These are phyloP conservation scores for Fusarium protoensiforme DNA, from an alignment of 2,329 filamentous ascomycete species.

Conservation along the genomic window DNA sequence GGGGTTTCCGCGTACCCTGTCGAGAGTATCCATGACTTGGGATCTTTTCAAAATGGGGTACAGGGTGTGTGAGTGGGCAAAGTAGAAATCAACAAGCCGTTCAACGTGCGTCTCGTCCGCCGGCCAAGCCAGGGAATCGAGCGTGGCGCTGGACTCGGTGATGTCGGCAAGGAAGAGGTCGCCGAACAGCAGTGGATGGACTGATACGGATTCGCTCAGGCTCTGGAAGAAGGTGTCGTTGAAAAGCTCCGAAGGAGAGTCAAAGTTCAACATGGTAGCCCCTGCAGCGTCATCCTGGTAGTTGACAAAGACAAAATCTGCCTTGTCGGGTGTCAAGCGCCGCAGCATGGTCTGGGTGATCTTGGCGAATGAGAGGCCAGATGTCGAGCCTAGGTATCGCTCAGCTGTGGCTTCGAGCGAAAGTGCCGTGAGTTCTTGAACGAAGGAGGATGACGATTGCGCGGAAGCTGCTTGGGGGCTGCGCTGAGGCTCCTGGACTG, in stretches of 20 bases:
- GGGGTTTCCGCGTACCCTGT: constrained; percentile 45
- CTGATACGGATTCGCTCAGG: constrained; percentile 39
- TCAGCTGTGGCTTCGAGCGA: constrained; percentile 58
- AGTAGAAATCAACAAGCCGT: constrained; percentile 55
- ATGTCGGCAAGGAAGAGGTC: constrained; percentile 44
- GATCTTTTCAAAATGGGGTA: constrained; percentile 54
- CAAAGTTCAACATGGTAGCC: constrained; percentile 32
- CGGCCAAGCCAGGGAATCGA: constrained; percentile 23
- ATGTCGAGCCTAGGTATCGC: constrained; percentile 55
- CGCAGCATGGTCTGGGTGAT: constrained; percentile 55
- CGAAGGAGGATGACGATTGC: constrained; percentile 36
- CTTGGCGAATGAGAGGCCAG: constrained; percentile 56
- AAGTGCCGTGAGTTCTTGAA: constrained; percentile 49
- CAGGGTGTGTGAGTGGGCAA: constrained; percentile 58
- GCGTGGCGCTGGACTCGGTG: constrained; percentile 33
- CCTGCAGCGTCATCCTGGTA: constrained; percentile 5
- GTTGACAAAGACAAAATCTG: constrained; percentile 53
- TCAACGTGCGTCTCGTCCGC: constrained; percentile 41
- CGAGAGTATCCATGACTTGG: constrained; percentile 49
- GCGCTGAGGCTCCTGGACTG: background rate
- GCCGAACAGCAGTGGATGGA: constrained; percentile 46
- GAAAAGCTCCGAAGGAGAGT: constrained; percentile 40
- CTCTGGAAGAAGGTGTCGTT: constrained; percentile 34
- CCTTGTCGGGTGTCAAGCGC: constrained; percentile 54
- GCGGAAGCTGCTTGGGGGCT: background rate